Evolutionary conservation across 1,284 basidiomycete genomes (phyloP), one percentile per base, ranked within the genome.

Genomic region (Phellinidium pouzarii): DNA sequence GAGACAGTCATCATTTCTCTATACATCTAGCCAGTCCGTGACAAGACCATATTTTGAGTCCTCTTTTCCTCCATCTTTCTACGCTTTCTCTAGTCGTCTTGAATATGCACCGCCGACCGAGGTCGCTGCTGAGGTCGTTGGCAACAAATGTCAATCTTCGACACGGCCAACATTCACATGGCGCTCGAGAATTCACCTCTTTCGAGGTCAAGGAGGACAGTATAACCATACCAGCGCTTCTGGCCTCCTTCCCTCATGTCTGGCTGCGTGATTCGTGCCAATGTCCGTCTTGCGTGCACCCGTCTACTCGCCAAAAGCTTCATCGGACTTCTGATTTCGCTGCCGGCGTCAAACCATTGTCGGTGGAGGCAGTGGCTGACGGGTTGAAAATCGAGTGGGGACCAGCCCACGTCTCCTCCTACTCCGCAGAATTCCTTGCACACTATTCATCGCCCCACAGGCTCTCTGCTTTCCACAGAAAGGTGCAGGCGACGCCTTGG

Each of bases 231-330:
- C 45, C 54, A 6, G 26, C 54, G 2, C 38, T 55, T 14, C 20
- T 11, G 1, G 36, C 54, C 26, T 44, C 44, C 2, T 57, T 50
- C 34, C 55, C 51, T 17, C 47, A 44, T 29, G 42, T 50, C 36
- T 57, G 55, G 55, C 44, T 57, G 43, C 55, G 55, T 29, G 55
- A 82, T 59, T 67, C 71, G 0, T 79, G 77, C 57, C 66, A 67
- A 19, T 75, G 74, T 54, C 56, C 66, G 0, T 62, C 69, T 6
- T 88, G 84, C 55, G 71, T 91, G 4, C 84, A 94, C 62, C 79
- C 84, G 0, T 76, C 78, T n/a, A 90, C 85, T 0, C 70, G 69
- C 8, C 91, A 94, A 67, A 90, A 89, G 64, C 73, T 92, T 1
- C 84, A 86, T 63, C 71, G 79, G 46, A 81, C 87, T 0, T 80